Evolutionary conservation across 78 protist genomes (phyloP).

Genomic region (Andalucia godoyi): DNA sequence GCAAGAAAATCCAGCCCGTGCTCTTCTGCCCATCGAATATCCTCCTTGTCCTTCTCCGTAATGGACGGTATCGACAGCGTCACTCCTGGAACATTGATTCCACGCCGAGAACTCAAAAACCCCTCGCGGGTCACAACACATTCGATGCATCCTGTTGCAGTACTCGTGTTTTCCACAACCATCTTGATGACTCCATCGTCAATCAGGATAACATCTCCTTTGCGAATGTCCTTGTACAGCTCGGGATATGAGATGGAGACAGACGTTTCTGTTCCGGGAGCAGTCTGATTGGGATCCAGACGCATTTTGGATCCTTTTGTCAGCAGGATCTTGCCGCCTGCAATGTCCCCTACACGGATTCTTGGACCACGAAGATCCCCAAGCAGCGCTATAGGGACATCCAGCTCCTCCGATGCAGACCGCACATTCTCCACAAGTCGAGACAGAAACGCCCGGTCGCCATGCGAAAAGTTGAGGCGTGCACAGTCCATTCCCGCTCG

Average conservation of each 20-base stretch:
- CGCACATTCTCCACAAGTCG: background rate
- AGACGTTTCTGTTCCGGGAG: no score
- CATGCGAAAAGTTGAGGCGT: background rate
- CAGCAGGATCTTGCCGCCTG: background rate
- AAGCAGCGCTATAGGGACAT: background rate
- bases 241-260: no score
- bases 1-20: constrained; percentile 61
- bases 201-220: constrained; percentile 7
- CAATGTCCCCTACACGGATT: background rate
- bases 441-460: background rate
- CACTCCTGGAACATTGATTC: constrained; percentile 64
- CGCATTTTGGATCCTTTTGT: no score
- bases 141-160: background rate
- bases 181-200: constrained; percentile 56
- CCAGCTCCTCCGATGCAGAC: background rate
- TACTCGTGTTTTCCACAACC: background rate
- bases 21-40: constrained; percentile 35
- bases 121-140: constrained; percentile 34
- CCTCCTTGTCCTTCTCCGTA: constrained; percentile 59
- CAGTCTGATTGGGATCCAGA: no score
- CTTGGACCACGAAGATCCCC: background rate
- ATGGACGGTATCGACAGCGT: constrained; percentile 55
- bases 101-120: constrained; percentile 42
- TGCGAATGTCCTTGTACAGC: no score
- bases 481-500: background rate